Conservation (phyloP, 1,284 basidiomycete species). For the Rhodotorula sp. region DNA sequence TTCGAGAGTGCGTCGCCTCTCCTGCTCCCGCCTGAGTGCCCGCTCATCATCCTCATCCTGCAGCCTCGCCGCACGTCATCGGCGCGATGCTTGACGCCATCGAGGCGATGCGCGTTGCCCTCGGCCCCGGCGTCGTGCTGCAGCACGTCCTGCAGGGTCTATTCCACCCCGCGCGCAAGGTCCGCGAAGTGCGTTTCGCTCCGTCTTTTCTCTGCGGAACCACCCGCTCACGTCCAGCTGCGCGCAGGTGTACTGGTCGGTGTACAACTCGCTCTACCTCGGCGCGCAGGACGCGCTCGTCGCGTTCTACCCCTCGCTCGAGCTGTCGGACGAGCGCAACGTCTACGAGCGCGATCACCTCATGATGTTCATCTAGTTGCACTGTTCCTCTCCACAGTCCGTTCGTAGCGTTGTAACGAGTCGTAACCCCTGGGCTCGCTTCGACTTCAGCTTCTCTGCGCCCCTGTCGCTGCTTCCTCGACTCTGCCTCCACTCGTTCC, state of each 20-base stretch:
- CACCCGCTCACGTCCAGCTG: not conserved
- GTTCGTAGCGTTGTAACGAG: not conserved
- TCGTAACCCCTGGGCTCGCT: not conserved
- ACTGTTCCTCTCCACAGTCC: not conserved
- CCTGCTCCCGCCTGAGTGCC: not conserved
- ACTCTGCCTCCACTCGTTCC: no score
- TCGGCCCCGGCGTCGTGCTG: constrained; percentile 90
- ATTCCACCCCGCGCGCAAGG: constrained; percentile 94
- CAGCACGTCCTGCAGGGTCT: constrained; percentile 72
- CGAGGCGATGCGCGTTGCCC: constrained; percentile 92
- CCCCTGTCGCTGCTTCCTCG: no score
- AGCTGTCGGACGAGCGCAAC: constrained; percentile 45
- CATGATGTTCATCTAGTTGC: not conserved
- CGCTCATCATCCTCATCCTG: constrained; percentile 3
- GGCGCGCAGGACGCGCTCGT: constrained; percentile 47
- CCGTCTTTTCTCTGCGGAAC: not conserved
- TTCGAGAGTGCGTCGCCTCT: constrained; percentile 67
- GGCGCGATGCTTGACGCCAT: constrained; percentile 65
- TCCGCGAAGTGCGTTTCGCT: constrained; percentile 68
- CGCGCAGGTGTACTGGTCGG: constrained; percentile 46
- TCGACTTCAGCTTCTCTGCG: not conserved
- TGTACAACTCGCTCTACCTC: constrained; percentile 45
- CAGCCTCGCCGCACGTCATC: constrained; percentile 89
- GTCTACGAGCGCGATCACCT: constrained; percentile 38
- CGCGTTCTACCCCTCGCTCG: constrained; percentile 35